phyloP scores from a whole-genome alignment of 768 basidiomycete genomes.

The Agaricus subrufescens region DNA sequence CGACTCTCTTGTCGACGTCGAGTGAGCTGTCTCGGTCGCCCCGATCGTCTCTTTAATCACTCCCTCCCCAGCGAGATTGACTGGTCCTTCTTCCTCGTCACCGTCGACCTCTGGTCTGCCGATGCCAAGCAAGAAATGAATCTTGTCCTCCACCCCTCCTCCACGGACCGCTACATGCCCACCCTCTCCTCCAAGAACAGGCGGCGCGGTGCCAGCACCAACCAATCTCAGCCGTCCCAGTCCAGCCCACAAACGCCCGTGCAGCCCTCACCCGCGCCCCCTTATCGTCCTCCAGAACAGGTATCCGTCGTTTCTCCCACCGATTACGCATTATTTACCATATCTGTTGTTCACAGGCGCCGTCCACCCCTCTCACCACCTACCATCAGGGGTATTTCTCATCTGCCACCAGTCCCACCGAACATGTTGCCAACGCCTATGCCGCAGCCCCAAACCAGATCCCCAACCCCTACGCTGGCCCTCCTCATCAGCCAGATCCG shows the following conservation, averaged over 20 bases:
- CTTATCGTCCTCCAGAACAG: constrained; percentile 40
- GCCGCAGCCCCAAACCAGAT: constrained; percentile 17
- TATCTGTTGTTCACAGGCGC: constrained; percentile 7
- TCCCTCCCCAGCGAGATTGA: constrained; percentile 65
- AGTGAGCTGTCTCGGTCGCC: constrained; percentile 45
- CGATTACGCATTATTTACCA: constrained; percentile 8
- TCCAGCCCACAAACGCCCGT: constrained; percentile 44
- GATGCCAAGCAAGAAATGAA: constrained; percentile 84
- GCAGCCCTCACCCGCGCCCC: constrained; percentile 41
- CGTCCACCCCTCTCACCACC: constrained; percentile 25
- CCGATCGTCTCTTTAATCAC: constrained; percentile 9
- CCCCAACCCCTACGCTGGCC: constrained; percentile 31
- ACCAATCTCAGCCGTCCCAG: constrained; percentile 23
- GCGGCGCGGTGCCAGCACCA: constrained; percentile 36
- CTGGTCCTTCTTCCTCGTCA: constrained; percentile 83
- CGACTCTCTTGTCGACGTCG: constrained; percentile 62
- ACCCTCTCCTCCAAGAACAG: constrained; percentile 33
- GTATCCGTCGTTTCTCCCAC: constrained; percentile 23
- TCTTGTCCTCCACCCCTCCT: constrained; percentile 82
- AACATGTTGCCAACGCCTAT: constrained; percentile 25
- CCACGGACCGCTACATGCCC: constrained; percentile 64
- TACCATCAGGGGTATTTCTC: constrained; percentile 40
- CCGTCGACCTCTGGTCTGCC: constrained; percentile 89
- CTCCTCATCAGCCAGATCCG: constrained; percentile 24
- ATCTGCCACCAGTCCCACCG: constrained; percentile 35